Conservation (phyloP, 345 rosid species). For the Punica granatum region DNA sequence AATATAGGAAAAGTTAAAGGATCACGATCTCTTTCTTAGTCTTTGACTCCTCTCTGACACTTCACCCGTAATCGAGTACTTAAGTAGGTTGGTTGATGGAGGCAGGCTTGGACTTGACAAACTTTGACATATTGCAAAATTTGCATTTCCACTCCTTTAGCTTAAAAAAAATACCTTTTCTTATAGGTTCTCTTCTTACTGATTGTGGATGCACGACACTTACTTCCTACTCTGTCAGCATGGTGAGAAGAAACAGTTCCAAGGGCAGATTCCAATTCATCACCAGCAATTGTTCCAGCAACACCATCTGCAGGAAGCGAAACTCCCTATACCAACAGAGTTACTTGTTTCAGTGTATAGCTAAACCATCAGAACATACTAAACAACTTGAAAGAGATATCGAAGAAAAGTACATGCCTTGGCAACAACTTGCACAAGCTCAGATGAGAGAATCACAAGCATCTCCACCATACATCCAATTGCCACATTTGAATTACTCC, state of each 20-base stretch:
- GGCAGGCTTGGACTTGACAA: neutral
- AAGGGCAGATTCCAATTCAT: conserved; percentile 33
- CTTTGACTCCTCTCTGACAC: neutral
- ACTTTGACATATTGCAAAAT: neutral
- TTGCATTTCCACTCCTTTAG: neutral
- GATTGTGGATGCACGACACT: conserved; percentile 10
- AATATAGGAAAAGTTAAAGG: neutral
- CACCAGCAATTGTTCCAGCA: conserved; percentile 28
- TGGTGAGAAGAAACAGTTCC: conserved; percentile 18
- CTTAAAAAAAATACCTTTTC: conserved; percentile 33
- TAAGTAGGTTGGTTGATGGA: neutral
- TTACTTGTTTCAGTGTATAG: conserved; percentile 8
- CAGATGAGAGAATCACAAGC: conserved; percentile 52
- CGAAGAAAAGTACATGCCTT: conserved; percentile 32
- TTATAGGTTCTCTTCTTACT: conserved; percentile 29
- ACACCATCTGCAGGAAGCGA: conserved; percentile 42
- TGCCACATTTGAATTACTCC: conserved; percentile 49
- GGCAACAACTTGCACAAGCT: conserved; percentile 81
- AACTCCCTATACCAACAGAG: conserved; percentile 39
- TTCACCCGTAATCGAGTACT: neutral
- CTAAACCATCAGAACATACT: neutral
- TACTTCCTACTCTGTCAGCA: conserved; percentile 14
- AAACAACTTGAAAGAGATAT: neutral
- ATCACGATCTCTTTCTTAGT: neutral
- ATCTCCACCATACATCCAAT: conserved; percentile 49